Evolutionary conservation across 371 early-diverging fungal genomes (phyloP).

Genomic region (Apophysomyces trapeziformis): DNA sequence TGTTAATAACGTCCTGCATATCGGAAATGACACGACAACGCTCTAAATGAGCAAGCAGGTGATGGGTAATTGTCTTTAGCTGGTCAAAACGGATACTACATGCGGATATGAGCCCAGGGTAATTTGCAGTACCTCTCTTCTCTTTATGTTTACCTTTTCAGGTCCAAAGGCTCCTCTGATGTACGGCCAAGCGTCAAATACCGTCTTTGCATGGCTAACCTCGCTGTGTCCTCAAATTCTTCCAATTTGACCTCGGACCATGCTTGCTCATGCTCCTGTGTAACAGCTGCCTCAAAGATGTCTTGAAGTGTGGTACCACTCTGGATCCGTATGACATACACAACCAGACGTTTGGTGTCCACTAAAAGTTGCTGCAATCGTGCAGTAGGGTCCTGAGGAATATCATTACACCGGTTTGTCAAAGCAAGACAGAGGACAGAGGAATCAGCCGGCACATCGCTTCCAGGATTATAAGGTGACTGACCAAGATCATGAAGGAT

Average conservation of each 20-base stretch:
- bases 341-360: conserved; percentile 89
- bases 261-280: conserved; percentile 71
- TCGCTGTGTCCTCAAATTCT: conserved; percentile 34
- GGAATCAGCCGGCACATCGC: conserved; percentile 50
- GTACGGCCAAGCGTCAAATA: conserved; percentile 33
- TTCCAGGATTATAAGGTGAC: conserved; percentile 64
- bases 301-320: conserved; percentile 80
- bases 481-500: conserved; percentile 85
- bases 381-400: conserved; percentile 65
- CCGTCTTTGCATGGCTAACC: conserved; percentile 28
- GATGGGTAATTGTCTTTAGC: conserved; percentile 38
- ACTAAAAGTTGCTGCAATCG: conserved; percentile 75
- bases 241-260: conserved; percentile 64
- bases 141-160: conserved; percentile 32
- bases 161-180: conserved; percentile 34
- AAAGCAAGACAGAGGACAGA: conserved; percentile 75
- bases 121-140: background rate
- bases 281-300: conserved; percentile 77
- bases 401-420: conserved; percentile 67
- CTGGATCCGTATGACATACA: conserved; percentile 84
- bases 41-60: conserved; percentile 39
- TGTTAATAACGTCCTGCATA: conserved; percentile 91
- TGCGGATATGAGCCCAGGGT: background rate
- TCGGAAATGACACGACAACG: conserved; percentile 45
- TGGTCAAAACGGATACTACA: conserved; percentile 38